Conservation (phyloP, 495 filamentous ascomycete genomes). For the Viridothelium virens region DNA sequence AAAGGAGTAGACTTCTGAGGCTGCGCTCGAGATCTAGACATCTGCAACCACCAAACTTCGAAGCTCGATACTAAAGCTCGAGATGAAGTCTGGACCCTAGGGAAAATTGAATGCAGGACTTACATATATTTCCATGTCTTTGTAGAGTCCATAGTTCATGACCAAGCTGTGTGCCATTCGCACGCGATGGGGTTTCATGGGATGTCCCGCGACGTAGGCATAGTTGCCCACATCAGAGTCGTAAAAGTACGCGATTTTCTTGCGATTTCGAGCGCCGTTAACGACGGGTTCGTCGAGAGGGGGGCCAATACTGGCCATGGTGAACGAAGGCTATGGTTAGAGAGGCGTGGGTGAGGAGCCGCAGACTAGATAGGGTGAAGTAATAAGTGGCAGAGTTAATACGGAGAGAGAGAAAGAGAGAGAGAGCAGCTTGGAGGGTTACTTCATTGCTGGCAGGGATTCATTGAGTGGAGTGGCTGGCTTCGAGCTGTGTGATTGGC, state of each 20-base stretch:
- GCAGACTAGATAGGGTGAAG: neutral
- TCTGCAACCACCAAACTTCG: neutral
- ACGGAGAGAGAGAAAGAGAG: too few relatives aligned
- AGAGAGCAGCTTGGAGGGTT: too few relatives aligned
- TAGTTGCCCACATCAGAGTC: conserved; percentile 96
- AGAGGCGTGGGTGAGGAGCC: neutral
- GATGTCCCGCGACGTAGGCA: conserved; percentile 95
- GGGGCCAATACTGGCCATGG: conserved; percentile 13
- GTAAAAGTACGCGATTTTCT: conserved; percentile 93
- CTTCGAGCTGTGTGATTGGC: neutral
- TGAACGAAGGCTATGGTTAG: neutral
- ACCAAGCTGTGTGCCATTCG: conserved; percentile 93
- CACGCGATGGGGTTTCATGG: conserved; percentile 99
- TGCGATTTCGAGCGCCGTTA: conserved; percentile 30
- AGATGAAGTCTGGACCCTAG: neutral
- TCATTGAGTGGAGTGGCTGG: neutral
- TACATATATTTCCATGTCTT: conserved; percentile 98
- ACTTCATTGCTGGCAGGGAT: too few relatives aligned
- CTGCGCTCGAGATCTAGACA: neutral
- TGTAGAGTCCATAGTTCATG: conserved; percentile 98
- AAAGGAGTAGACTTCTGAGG: neutral
- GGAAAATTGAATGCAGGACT: conserved; percentile 31
- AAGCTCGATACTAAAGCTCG: neutral
- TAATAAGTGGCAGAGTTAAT: neutral
- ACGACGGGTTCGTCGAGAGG: conserved; percentile 16